Conservation (phyloP, 2,329 filamentous ascomycete species). For the Beauveria bassiana region DNA sequence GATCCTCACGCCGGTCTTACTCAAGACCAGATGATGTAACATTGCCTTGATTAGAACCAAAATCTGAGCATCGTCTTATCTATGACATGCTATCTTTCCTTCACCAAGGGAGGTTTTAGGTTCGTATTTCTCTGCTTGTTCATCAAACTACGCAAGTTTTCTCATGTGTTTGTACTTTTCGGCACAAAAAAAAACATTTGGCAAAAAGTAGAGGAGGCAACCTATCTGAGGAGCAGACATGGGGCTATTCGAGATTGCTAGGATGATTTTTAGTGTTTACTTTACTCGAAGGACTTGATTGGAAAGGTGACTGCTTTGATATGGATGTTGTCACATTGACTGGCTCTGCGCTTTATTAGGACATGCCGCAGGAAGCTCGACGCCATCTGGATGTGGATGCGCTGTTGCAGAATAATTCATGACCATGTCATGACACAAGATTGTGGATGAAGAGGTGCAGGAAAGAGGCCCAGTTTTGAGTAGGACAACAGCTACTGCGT, state of each 20-base stretch:
- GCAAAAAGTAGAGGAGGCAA: not conserved
- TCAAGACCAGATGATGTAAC: constrained; percentile 97
- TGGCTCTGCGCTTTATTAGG: not conserved
- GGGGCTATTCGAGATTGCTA: constrained; percentile 7
- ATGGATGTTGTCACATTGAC: not conserved
- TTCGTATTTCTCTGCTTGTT: not conserved
- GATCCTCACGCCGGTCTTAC: constrained; percentile 68
- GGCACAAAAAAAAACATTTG: not conserved
- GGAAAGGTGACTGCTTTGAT: constrained; percentile 8
- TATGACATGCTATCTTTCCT: not conserved
- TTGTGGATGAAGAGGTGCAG: not conserved
- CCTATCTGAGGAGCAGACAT: not conserved
- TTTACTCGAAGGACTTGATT: constrained; percentile 9
- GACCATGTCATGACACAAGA: not conserved
- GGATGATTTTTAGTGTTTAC: constrained; percentile 12
- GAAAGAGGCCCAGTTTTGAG: not conserved
- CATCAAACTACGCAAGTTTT: not conserved
- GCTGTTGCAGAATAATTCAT: not conserved
- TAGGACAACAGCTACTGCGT: constrained; percentile 7
- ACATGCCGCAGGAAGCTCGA: not conserved
- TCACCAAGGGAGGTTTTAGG: not conserved
- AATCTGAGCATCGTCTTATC: not conserved
- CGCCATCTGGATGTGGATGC: not conserved
- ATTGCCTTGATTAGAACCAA: not conserved
- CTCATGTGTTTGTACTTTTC: not conserved